Conservation (phyloP, 1,284 basidiomycete species). For the Porphyrellus sp. region DNA sequence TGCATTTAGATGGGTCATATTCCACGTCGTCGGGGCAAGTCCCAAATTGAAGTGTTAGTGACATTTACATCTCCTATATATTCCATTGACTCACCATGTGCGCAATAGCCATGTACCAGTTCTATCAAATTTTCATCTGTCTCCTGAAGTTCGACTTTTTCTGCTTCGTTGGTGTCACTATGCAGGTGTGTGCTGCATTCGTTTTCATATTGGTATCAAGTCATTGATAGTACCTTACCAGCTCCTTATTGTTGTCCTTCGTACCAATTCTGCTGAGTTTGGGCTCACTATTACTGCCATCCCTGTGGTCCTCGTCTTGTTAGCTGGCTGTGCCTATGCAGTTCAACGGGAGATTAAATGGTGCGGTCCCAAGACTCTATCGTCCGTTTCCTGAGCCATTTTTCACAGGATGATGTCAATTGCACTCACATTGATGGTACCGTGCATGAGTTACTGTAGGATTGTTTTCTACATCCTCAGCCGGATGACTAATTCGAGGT, state of each 20-base stretch:
- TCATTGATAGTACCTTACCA: slow-evolving; percentile 26
- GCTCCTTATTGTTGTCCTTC: slow-evolving; percentile 74
- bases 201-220: background rate
- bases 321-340: slow-evolving; percentile 65
- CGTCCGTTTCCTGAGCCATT: background rate
- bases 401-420: slow-evolving; percentile 57
- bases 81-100: slow-evolving; percentile 9
- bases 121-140: slow-evolving; percentile 81
- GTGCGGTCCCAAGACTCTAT: slow-evolving; percentile 38
- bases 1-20: slow-evolving; percentile 69
- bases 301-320: slow-evolving; percentile 68
- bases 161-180: slow-evolving; percentile 79
- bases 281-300: slow-evolving; percentile 78
- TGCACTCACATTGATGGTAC: slow-evolving; percentile 70
- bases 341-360: slow-evolving; percentile 77
- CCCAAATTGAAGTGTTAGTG: slow-evolving; percentile 72
- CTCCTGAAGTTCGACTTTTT: slow-evolving; percentile 87
- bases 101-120: slow-evolving; percentile 72
- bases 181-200: slow-evolving; percentile 55
- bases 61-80: background rate
- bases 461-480: slow-evolving; percentile 12
- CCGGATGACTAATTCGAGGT: slow-evolving; percentile 14
- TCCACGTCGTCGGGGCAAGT: slow-evolving; percentile 80
- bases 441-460: slow-evolving; percentile 71
- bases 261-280: slow-evolving; percentile 64